Base-by-base conservation (phyloP, 768 basidiomycete species). In the Rhodotorula paludigena region DNA sequence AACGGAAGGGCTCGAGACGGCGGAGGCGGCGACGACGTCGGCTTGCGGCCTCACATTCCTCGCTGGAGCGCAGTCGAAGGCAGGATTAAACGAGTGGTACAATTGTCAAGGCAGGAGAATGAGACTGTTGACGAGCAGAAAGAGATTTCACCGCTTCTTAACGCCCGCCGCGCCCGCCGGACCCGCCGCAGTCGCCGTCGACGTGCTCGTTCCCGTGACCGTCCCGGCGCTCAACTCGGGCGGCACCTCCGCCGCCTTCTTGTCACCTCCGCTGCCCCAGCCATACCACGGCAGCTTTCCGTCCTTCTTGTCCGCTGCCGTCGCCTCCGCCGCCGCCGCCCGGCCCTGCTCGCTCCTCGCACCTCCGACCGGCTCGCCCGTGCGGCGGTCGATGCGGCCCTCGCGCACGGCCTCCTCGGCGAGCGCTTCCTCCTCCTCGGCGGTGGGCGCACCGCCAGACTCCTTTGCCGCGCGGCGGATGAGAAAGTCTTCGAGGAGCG, bases 401-500 rank as follows among this genome's bases (percentile, higher is more conserved):
- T 32, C 44, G 3, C 6, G 38, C 30, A 68, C 11, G 10, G 61
- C 51, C 9, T 25, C 36, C 35, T 49, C 38, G 5, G 62, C 67
- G 14, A 63, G 45, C 8, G 21, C 51, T 35, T 68, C 67, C 32
- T 68, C 67, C 2, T 41, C 39, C 2, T 9, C 63, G 28, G n/a
- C 54, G 10, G 32, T 20, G 6, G 44, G 18, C 18, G 33, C 42
- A 48, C 8, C 12, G 16, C 20, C 20, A 8, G 52, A 28, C n/a
- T 41, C 11, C 3, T 56, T 39, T 4, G 35, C 41, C 0, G 71
- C 61, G 33, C 71, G 66, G 6, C 51, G 51, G 33, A 72, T 45
- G 48, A 96, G 79, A 78, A 84, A 92, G 77, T 92, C 90, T 75
- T 93, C 90, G 54, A 97, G 81, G 55, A 96, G 80, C 10, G 63